Base-by-base conservation (phyloP, 495 filamentous ascomycete species). In the Cercophora newfieldiana region DNA sequence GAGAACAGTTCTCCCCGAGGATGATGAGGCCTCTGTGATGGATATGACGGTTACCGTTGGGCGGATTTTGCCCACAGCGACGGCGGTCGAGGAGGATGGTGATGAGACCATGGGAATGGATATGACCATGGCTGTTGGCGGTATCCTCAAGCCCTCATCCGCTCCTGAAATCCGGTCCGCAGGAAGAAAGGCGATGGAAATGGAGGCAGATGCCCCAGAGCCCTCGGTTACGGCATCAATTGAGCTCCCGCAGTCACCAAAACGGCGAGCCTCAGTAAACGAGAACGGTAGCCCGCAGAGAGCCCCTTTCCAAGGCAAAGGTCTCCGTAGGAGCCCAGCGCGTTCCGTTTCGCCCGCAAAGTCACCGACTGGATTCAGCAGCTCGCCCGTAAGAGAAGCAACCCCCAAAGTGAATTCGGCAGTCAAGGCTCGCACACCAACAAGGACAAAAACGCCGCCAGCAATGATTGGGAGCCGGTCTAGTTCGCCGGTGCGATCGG, bases 11-110 rank as follows among this genome's bases (percentile, higher is more conserved):
- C 53, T 61, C 59, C 50, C 63, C 12, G 69, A 68, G 33, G 72
- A 69, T 26, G 71, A 75, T 3, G 78, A 80, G 22, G 57, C 28
- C 7, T 61, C 50, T 7, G 26, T 66, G 18, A 91, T 92, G 89
- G 89, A 92, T 54, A 90, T 92, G 76, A 93, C 90, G 6, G 78
- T 87, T 33, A 88, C 89, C 0, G 78, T 92, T 67, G 90, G 91
- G 47, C 85, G 87, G 2, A 92, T 93, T 58, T 73, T 90, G 75
- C 5, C 64, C 8, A 18, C 71, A 26, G 69, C 69, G 33, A 75
- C 79, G 55, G 37, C 10, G 18, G 72, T 74, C 54, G 69, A 77
- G 6, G 79, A 81, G 16, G 84, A 85, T 21, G 76, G 71, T 33
- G 81, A 86, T 67, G 74, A 76, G 44, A 87, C 82, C 5, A 76